phyloP scores from a whole-genome alignment of 2,329 filamentous ascomycete species.

The Talaromyces sp. region DNA sequence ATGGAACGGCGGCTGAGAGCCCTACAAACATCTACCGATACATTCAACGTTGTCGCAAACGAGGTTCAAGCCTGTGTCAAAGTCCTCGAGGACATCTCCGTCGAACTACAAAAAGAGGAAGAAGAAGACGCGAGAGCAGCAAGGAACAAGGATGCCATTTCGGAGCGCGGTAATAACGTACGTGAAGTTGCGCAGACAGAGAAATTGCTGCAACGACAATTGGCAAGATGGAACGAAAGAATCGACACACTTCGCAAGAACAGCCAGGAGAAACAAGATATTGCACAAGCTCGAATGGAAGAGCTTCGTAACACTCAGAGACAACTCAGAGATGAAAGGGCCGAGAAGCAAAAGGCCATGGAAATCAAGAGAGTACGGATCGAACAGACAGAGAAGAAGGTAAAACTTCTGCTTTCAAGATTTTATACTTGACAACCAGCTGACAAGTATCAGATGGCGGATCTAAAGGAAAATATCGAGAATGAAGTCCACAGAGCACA shows the following conservation, averaged over 20 bases:
- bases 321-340: conserved; percentile 76
- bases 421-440: background rate
- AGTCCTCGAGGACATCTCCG: conserved; percentile 78
- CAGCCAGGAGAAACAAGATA: conserved; percentile 73
- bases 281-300: conserved; percentile 85
- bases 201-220: conserved; percentile 74
- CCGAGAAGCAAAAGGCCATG: conserved; percentile 84
- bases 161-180: conserved; percentile 82
- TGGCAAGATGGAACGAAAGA: conserved; percentile 79
- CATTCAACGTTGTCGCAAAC: conserved; percentile 75
- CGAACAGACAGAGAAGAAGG: conserved; percentile 98
- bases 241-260: conserved; percentile 79
- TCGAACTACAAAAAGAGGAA: conserved; percentile 85
- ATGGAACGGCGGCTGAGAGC: conserved; percentile 85
- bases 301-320: conserved; percentile 76
- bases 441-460: conserved; percentile 69
- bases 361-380: conserved; percentile 89
- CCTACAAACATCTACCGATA: conserved; percentile 86
- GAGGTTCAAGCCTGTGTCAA: conserved; percentile 88
- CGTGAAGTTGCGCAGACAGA: conserved; percentile 89
- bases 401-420: conserved; percentile 39
- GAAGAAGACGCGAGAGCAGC: conserved; percentile 78
- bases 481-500: conserved; percentile 85
- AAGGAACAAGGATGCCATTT: conserved; percentile 79
- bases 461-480: conserved; percentile 96